Conservation (phyloP, 2,329 filamentous ascomycete species). For the Moelleriella libera region DNA sequence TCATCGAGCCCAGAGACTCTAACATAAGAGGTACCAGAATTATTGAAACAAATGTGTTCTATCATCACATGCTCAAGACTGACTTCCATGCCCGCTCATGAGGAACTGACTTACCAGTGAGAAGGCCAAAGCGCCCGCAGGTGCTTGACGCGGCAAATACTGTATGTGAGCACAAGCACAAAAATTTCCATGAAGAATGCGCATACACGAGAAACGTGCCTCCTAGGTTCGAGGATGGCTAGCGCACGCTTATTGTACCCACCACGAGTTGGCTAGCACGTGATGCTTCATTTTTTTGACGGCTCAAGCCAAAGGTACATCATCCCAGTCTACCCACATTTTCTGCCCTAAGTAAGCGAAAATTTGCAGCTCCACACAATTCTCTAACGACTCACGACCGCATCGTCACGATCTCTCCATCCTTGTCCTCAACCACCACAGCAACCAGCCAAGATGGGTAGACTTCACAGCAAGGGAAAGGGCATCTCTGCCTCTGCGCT, state of each 20-base stretch:
- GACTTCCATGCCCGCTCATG: too few species aligned
- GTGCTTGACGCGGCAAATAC: too few species aligned
- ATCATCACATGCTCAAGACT: slow-evolving; percentile 50
- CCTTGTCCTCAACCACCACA: slow-evolving; percentile 21
- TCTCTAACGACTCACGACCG: slow-evolving; percentile 10
- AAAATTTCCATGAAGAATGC: too few species aligned
- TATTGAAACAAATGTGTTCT: slow-evolving; percentile 38
- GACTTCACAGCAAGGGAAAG: slow-evolving; percentile 99
- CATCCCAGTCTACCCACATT: background rate
- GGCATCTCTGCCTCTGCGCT: slow-evolving; percentile 92
- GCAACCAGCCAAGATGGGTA: slow-evolving; percentile 59
- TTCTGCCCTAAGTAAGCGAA: slow-evolving; percentile 32
- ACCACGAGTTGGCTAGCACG: background rate
- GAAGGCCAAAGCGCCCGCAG: too few species aligned
- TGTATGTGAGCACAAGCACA: too few species aligned
- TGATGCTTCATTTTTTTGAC: background rate
- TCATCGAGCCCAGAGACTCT: slow-evolving; percentile 58
- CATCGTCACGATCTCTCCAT: slow-evolving; percentile 12
- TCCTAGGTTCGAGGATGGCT: too few species aligned
- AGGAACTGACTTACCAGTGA: too few species aligned
- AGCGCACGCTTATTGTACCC: too few species aligned
- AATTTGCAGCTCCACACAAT: slow-evolving; percentile 28
- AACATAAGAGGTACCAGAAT: slow-evolving; percentile 99
- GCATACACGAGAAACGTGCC: too few species aligned
- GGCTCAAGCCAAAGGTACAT: background rate